Base-by-base conservation (phyloP, 768 basidiomycete species). In the Agaricus blazei region DNA sequence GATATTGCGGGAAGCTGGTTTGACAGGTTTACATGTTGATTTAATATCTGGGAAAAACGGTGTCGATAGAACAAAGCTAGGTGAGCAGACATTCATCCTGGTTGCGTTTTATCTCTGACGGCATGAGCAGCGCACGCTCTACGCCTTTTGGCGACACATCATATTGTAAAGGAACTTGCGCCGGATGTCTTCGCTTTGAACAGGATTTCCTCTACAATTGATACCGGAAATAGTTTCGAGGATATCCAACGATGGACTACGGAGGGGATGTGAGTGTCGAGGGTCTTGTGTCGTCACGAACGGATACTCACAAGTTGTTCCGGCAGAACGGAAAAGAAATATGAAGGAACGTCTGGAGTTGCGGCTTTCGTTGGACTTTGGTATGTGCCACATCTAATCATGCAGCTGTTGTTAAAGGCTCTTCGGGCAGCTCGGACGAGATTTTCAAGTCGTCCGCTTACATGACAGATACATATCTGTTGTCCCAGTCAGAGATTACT, bases 131-230 rank as follows among this genome's bases (percentile, higher is more conserved):
- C 83, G 3, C 90, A 90, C 62, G 77, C 81, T 34, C 77, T 93
- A 40, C 84, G 90, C 43, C 74, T 90, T 24, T 77, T 92, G 44
- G 88, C 88, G 9, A 88, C 89, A 0, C 87, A 90, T 63, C 88
- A 91, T 65, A 79, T 91, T 51, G 73, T 88, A 31, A 75, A 77
- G 41, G 90, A 93, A 67, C 73, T 81, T 3, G 73, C 77, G 9
- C 88, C 88, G 3, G 79, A 90, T 62, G 81, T 85, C 4, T 93
- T 92, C 61, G 75, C 87, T 7, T 75, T 81, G 51, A 92, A 87
- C 62, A 79, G 88, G 37, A 75, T 89, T 53, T 84, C 85, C 3
- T 83, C 83, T 8, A 69, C 84, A 11, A 69, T 91, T 4, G 88
- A 90, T 62, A 83, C 82, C 0, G 86, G 88, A 4, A 85, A 85